phyloP scores from a whole-genome alignment of 768 basidiomycete genomes.

The Rhizopogon sp. region DNA sequence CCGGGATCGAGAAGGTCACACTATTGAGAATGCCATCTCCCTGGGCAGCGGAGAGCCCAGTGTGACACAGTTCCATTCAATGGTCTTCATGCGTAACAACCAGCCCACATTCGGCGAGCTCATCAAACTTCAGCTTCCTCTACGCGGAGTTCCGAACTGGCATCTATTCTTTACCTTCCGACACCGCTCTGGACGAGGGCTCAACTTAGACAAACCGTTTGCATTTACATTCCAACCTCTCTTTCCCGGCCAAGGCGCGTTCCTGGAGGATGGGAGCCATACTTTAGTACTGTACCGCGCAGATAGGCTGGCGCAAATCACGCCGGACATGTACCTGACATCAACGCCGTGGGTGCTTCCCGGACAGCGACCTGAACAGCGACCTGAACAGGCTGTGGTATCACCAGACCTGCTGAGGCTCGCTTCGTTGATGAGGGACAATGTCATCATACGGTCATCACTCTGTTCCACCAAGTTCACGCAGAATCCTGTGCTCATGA shows the following conservation, averaged over 20 bases:
- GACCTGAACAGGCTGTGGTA: constrained; percentile 52
- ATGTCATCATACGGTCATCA: constrained; percentile 77
- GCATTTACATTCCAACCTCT: constrained; percentile 92
- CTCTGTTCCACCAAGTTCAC: constrained; percentile 91
- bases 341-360: constrained; percentile 56
- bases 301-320: constrained; percentile 59
- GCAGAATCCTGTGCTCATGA: constrained; percentile 81
- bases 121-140: constrained; percentile 78
- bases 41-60: constrained; percentile 83
- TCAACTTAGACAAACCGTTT: constrained; percentile 67
- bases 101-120: constrained; percentile 92
- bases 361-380: constrained; percentile 59
- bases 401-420: constrained; percentile 58
- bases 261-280: constrained; percentile 88
- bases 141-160: constrained; percentile 65
- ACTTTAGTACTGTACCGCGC: constrained; percentile 79
- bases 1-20: constrained; percentile 61
- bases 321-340: constrained; percentile 66
- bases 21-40: constrained; percentile 68
- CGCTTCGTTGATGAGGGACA: constrained; percentile 71
- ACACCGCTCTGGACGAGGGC: constrained; percentile 52
- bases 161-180: constrained; percentile 95
- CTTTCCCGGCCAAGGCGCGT: constrained; percentile 68
- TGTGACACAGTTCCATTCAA: constrained; percentile 79
- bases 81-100: constrained; percentile 85